phyloP scores from a whole-genome alignment of 768 basidiomycete genomes.

The Suillus placidus region DNA sequence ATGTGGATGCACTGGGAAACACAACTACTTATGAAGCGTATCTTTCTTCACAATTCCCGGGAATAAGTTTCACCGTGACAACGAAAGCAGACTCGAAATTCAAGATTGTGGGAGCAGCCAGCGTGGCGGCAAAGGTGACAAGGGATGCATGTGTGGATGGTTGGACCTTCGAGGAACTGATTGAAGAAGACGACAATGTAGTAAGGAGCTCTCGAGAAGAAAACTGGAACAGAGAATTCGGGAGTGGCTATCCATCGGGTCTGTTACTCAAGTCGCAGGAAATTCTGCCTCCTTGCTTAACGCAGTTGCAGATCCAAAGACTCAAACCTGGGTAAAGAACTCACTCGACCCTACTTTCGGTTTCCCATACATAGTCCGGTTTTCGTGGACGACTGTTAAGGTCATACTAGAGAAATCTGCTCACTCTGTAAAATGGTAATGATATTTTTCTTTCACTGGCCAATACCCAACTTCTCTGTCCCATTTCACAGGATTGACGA shows the following conservation, averaged over 20 bases:
- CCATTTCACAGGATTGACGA: constrained; percentile 72
- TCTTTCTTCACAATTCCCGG: constrained; percentile 79
- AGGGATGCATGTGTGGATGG: constrained; percentile 86
- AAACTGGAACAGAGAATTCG: constrained; percentile 47
- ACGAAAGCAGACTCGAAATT: constrained; percentile 94
- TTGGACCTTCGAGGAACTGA: constrained; percentile 79
- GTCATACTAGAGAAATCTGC: constrained; percentile 79
- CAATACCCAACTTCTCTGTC: constrained; percentile 3
- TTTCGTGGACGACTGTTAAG: constrained; percentile 96
- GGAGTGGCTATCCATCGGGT: constrained; percentile 94
- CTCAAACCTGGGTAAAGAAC: constrained; percentile 79
- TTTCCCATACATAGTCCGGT: constrained; percentile 85
- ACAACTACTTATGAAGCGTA: constrained; percentile 84
- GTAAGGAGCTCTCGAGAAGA: neutral
- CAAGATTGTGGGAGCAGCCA: constrained; percentile 96
- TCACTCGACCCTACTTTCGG: constrained; percentile 89
- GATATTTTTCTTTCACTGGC: neutral
- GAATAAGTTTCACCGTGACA: constrained; percentile 84
- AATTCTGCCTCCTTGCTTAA: neutral
- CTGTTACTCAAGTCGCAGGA: neutral
- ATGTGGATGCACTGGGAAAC: constrained; percentile 92
- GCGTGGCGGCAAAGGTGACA: constrained; percentile 97
- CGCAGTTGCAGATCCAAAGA: constrained; percentile 75
- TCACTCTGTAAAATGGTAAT: constrained; percentile 79
- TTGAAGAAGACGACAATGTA: constrained; percentile 8